Conservation (phyloP, 495 filamentous ascomycete genomes). For the Margaritispora aquatica region DNA sequence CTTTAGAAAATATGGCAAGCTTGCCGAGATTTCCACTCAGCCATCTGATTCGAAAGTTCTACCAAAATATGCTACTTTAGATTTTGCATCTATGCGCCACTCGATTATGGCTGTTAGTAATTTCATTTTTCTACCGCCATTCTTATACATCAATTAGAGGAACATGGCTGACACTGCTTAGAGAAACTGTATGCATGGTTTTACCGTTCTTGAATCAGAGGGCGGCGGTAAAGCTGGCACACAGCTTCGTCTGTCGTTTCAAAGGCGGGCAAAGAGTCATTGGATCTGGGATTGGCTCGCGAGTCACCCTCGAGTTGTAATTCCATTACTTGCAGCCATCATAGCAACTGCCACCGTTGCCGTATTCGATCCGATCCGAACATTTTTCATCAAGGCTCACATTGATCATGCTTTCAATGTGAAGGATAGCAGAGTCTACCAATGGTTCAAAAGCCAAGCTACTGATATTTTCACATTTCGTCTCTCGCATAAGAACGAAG, state of each 20-base stretch:
- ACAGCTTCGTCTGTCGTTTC: slow-evolving; percentile 71
- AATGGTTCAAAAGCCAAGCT: slow-evolving; percentile 77
- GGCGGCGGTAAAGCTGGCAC: slow-evolving; percentile 73
- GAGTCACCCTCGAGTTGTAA: slow-evolving; percentile 83
- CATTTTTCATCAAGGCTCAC: slow-evolving; percentile 85
- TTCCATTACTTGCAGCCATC: slow-evolving; percentile 73
- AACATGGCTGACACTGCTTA: slow-evolving; percentile 38
- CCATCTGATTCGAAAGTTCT: slow-evolving; percentile 75
- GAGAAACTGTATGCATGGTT: slow-evolving; percentile 89
- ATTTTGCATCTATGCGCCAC: too few relatives aligned
- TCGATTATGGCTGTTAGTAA: slow-evolving; percentile 41
- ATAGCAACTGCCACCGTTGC: slow-evolving; percentile 81
- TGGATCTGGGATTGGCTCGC: slow-evolving; percentile 83
- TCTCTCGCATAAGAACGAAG: slow-evolving; percentile 43
- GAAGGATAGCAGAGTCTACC: slow-evolving; percentile 60
- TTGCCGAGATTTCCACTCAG: slow-evolving; percentile 72
- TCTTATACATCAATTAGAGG: too few relatives aligned
- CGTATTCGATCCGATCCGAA: slow-evolving; percentile 87
- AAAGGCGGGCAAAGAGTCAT: slow-evolving; percentile 65
- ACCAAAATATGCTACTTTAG: slow-evolving; percentile 72
- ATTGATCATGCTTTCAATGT: slow-evolving; percentile 72
- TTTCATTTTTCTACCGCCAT: background rate
- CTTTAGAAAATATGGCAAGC: slow-evolving; percentile 87
- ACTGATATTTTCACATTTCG: slow-evolving; percentile 62
- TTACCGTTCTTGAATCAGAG: slow-evolving; percentile 51